Percentiles rank a stretch among this genome's conserved stretches.
These are phyloP conservation scores for Silene vulgaris DNA, from an alignment of 179 eudicot species.

Conservation along the genomic window DNA sequence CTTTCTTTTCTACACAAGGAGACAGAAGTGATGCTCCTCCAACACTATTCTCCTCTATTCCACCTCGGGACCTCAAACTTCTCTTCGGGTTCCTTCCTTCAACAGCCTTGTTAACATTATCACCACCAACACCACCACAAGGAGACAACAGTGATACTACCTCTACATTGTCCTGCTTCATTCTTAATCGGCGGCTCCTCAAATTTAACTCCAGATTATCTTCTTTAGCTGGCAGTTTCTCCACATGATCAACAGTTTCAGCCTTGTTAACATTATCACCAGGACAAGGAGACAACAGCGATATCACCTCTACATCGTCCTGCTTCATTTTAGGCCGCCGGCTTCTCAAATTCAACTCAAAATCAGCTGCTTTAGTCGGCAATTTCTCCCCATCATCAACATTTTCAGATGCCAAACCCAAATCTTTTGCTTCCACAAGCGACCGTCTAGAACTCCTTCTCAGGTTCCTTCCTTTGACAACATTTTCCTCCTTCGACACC, in stretches of 20 bases:
- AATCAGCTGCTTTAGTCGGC: neutral
- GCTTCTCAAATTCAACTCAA: constrained; percentile 9
- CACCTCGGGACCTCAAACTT: constrained; percentile 14
- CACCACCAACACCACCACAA: neutral
- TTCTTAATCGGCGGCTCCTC: constrained; percentile 14
- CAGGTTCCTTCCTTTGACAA: constrained; percentile 9
- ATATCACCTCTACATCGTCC: neutral
- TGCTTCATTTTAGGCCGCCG: neutral
- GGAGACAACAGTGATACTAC: neutral
- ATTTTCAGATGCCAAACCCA: constrained; percentile 7
- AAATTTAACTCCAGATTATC: constrained; percentile 3
- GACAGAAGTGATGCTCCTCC: neutral
- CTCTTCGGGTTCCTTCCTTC: constrained; percentile 6
- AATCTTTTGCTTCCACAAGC: constrained; percentile 1
- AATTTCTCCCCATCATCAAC: constrained; percentile 9
- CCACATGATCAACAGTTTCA: constrained; percentile 2
- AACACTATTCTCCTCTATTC: neutral
- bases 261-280: neutral
- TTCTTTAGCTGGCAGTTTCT: neutral
- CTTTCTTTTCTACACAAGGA: constrained; percentile 16
- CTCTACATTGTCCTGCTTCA: neutral
- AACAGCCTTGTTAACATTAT: neutral
- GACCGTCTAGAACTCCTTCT: constrained; percentile 17
- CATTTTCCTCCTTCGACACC: neutral
- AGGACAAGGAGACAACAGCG: constrained; percentile 1